Evolutionary conservation across 192 early-diverging fungal genomes (phyloP), one percentile per base, ranked within the genome.

Genomic region (Chytriomyces confervae): DNA sequence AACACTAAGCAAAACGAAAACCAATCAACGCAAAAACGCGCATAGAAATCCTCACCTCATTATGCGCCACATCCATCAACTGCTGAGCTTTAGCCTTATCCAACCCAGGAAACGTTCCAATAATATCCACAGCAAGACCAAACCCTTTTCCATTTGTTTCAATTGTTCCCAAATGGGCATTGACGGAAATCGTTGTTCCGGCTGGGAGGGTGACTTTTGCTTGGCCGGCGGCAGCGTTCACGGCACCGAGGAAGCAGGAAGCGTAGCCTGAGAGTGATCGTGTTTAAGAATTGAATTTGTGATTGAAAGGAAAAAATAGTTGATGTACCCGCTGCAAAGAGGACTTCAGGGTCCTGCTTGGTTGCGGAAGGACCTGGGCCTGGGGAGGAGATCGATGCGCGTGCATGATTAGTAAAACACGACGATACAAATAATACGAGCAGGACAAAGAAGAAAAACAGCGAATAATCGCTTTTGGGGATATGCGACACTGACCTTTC

Each of bases 231-330:
- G 80, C 82, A 50, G 77, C 80, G 45, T 80, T 47, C 20, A 86
- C 61, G 20, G 85, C 85, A 1, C 80, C 82, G 47, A 83, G 46
- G 70, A 86, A 86, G 66, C 85, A 86, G 44, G 83, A 51, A 11
- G 82, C 67, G 74, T 86, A 86, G 2, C 85, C 84, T 78, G 48
- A 36, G 36, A 36, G n/a, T 11, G 23, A 27, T 65, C 2, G 13
- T 27, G 36, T 36, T 36, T 1, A 36, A 36, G 36, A 65, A 46
- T 23, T 62, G 4, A 62, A 5, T 7, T 27, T 13, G 61, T 3
- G 11, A 18, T 4, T 23, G 11, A 18, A n/a, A 29, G 24, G 60
- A 16, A 27, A 27, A 49, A 24, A 75, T 5, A 75, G 20, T 9
- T 10, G 47, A 62, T 45, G 18, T 51, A 66, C 74, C 74, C 11